Percentiles rank a stretch among this genome's conserved stretches.
phyloP scores from a whole-genome alignment of 2,329 filamentous ascomycete species.

The Apiospora malaysiana region DNA sequence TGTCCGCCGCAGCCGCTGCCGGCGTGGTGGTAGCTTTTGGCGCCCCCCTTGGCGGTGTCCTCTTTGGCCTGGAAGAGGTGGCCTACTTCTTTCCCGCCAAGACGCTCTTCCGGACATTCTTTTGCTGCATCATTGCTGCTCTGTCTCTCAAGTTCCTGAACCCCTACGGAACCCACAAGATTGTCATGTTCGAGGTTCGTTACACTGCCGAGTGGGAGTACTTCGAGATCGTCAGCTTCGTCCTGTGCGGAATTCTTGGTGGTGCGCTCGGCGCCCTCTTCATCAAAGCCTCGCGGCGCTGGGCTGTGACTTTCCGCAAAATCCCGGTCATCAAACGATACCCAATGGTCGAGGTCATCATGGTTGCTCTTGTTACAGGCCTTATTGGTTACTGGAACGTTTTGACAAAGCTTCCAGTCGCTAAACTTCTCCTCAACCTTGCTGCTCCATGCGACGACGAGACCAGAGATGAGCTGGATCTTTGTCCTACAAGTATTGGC shows the following conservation, averaged over 20 bases:
- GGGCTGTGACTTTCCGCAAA: constrained; percentile 88
- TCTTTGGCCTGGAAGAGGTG: constrained; percentile 95
- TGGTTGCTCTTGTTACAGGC: constrained; percentile 86
- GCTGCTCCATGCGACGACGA: constrained; percentile 84
- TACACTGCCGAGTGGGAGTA: constrained; percentile 92
- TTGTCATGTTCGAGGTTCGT: constrained; percentile 93
- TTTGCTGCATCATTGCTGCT: constrained; percentile 94
- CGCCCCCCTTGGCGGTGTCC: constrained; percentile 82
- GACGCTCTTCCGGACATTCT: constrained; percentile 96
- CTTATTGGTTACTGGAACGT: constrained; percentile 92
- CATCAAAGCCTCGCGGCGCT: constrained; percentile 91
- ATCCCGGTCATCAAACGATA: constrained; percentile 80
- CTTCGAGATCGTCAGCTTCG: constrained; percentile 87
- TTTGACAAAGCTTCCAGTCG: constrained; percentile 86
- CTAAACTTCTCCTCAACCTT: constrained; percentile 87
- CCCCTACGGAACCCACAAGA: constrained; percentile 94
- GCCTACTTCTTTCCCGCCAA: constrained; percentile 98
- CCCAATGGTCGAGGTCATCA: constrained; percentile 84
- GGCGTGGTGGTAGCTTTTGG: constrained; percentile 95
- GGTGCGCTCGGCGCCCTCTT: constrained; percentile 88
- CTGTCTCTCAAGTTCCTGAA: constrained; percentile 93
- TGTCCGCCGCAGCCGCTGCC: constrained; percentile 91
- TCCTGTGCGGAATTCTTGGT: constrained; percentile 84
- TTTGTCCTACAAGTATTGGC: constrained; percentile 75
- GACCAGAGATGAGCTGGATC: constrained; percentile 66